phyloP scores from a whole-genome alignment of 805 yeast species.

The Zygotorulaspora danielsina region DNA sequence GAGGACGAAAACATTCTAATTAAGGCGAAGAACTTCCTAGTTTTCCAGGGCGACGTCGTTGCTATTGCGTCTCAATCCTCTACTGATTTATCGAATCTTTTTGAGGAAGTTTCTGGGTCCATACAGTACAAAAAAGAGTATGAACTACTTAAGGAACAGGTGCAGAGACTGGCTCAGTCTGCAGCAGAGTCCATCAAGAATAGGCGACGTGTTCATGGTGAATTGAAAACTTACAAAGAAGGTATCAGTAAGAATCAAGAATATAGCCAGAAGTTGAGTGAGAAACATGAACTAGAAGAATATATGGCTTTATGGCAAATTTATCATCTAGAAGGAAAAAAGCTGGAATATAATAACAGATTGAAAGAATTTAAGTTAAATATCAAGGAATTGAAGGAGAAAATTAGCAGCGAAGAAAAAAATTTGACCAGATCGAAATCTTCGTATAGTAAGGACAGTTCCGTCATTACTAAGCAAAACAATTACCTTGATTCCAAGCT shows the following conservation, averaged over 20 bases:
- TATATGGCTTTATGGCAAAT: conserved; percentile 58
- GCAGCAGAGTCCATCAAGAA: conserved; percentile 62
- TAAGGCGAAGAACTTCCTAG: conserved; percentile 86
- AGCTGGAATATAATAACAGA: conserved; percentile 23
- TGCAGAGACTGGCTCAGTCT: conserved; percentile 59
- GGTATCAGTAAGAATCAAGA: conserved; percentile 69
- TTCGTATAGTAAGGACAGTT: conserved; percentile 45
- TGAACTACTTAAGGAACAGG: conserved; percentile 57
- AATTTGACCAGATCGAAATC: conserved; percentile 39
- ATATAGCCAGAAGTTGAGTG: conserved; percentile 52
- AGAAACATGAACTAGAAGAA: conserved; percentile 45
- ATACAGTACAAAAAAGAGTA: conserved; percentile 62
- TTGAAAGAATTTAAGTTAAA: conserved; percentile 27
- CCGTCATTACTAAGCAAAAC: conserved; percentile 41
- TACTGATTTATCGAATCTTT: conserved; percentile 59
- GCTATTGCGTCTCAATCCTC: conserved; percentile 86
- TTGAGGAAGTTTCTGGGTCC: conserved; percentile 86
- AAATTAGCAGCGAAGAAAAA: conserved; percentile 37
- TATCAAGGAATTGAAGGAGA: conserved; percentile 34
- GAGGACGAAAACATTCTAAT: conserved; percentile 77
- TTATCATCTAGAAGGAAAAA: conserved; percentile 50
- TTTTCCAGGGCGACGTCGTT: conserved; percentile 96
- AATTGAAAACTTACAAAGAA: conserved; percentile 70
- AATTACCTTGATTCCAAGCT: conserved; percentile 37
- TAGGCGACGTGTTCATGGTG: conserved; percentile 66